Evolutionary conservation across 495 filamentous ascomycete genomes (phyloP), one percentile per base, ranked within the genome.

Genomic region (Aspergillus nanangensis): DNA sequence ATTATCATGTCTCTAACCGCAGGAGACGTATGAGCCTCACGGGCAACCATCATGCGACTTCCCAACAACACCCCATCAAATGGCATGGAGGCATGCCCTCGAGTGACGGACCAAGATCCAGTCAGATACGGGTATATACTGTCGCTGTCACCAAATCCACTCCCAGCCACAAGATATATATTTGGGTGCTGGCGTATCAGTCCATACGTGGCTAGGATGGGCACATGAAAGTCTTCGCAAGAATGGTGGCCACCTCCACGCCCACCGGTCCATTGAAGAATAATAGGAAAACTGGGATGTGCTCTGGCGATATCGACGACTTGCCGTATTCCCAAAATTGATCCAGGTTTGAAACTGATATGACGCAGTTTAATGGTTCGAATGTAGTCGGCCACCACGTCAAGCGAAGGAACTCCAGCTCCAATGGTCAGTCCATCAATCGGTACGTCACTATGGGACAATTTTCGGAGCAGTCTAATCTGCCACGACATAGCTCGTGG

Each of bases 161-260:
- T 74, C 18, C 73, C 73, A 35, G 67, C 73, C 36, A 77, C 62
- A 13, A 77, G 53, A 20, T 75, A 66, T 23, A 77, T 64, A 49
- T 77, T 77, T 13, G 60, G 36, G 13, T 66, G 61, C 41, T 69
- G 63, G 39, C 73, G 66, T 14, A 77, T 67, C 7, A 56, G 52
- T 42, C 60, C 55, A 47, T 77, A 77, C 42, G 65, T 74, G 40
- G 60, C 55, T 7, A 77, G 47, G 9, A 77, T 61, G 2, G 73
- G 72, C 17, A 63, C 50, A 50, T 77, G 72, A 54, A 77, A 77
- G 44, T 77, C 73, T 52, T 77, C 73, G 45, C 58, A 75, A 2
- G 73, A 77, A 47, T 77, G 73, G 52, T 77, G 73, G 31, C 73
- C 73, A 50, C 73, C 73, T 18, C 70, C 73, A 44, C 73, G 61